These are phyloP conservation scores for Populus hybrid DNA, from an alignment of 441 rosid genomes.

Conservation along the genomic window DNA sequence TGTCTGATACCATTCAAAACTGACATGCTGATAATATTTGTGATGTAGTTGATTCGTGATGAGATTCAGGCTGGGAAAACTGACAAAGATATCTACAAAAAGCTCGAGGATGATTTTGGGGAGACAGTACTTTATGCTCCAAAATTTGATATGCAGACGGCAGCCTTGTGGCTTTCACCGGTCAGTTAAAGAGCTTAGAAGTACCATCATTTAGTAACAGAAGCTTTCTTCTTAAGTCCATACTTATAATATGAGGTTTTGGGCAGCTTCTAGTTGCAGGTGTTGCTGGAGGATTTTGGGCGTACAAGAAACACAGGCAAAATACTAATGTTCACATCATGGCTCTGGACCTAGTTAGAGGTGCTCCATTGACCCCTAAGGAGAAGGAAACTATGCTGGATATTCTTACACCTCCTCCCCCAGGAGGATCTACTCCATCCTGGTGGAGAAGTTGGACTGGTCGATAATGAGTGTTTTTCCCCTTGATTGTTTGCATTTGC, in stretches of 20 bases:
- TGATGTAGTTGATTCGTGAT: conserved; percentile 77
- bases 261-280: conserved; percentile 71
- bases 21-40: neutral
- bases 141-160: conserved; percentile 91
- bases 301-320: conserved; percentile 64
- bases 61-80: conserved; percentile 80
- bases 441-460: too few species aligned
- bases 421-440: conserved; percentile 17
- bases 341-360: conserved; percentile 81
- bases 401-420: conserved; percentile 80
- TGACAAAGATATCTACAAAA: conserved; percentile 86
- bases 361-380: conserved; percentile 74
- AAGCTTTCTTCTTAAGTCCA: neutral
- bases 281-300: conserved; percentile 68
- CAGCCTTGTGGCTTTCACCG: conserved; percentile 92
- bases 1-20: neutral
- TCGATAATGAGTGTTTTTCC: too few species aligned
- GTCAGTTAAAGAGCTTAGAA: conserved; percentile 42
- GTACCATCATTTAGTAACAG: neutral
- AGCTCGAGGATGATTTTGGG: conserved; percentile 89
- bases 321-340: conserved; percentile 77
- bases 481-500: too few species aligned
- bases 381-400: conserved; percentile 89
- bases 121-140: conserved; percentile 96
- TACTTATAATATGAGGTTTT: conserved; percentile 9